These are phyloP conservation scores for Mortierella sp. DNA, from an alignment of 371 early-diverging fungal genomes.

Conservation along the genomic window DNA sequence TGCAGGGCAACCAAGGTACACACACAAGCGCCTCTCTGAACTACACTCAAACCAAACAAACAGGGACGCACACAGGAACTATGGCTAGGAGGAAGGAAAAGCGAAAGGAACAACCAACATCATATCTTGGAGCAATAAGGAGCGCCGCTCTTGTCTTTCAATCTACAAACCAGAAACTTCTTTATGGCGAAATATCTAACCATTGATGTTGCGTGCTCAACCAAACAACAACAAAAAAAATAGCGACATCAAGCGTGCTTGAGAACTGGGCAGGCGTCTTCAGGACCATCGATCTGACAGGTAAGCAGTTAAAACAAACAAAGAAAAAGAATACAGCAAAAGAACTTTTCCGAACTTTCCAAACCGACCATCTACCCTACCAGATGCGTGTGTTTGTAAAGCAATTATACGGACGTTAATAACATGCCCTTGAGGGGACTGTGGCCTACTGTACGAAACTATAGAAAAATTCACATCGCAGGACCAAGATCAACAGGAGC, in stretches of 20 bases:
- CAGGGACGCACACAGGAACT: neutral
- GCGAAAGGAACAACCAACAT: neutral
- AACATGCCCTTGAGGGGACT: neutral
- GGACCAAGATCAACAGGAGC: slow-evolving; percentile 31
- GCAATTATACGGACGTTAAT: neutral
- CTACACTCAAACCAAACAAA: neutral
- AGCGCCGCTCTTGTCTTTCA: neutral
- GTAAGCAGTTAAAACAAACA: slow-evolving; percentile 9
- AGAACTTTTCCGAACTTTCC: neutral
- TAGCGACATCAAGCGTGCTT: slow-evolving; percentile 48
- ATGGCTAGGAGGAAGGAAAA: neutral
- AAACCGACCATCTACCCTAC: neutral
- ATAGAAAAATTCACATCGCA: slow-evolving; percentile 42
- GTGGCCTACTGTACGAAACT: neutral
- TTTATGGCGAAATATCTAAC: neutral
- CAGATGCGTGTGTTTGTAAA: neutral
- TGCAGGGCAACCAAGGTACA: slow-evolving; percentile 50
- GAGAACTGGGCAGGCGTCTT: slow-evolving; percentile 48
- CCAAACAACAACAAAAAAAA: neutral
- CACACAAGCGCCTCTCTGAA: neutral
- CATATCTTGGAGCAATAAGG: neutral
- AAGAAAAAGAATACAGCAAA: neutral
- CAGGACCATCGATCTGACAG: slow-evolving; percentile 44
- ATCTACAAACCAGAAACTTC: slow-evolving; percentile 1
- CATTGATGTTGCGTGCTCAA: slow-evolving; percentile 5